Base-by-base conservation (phyloP, 2,329 filamentous ascomycete species). In the Cladophialophora yegresii region DNA sequence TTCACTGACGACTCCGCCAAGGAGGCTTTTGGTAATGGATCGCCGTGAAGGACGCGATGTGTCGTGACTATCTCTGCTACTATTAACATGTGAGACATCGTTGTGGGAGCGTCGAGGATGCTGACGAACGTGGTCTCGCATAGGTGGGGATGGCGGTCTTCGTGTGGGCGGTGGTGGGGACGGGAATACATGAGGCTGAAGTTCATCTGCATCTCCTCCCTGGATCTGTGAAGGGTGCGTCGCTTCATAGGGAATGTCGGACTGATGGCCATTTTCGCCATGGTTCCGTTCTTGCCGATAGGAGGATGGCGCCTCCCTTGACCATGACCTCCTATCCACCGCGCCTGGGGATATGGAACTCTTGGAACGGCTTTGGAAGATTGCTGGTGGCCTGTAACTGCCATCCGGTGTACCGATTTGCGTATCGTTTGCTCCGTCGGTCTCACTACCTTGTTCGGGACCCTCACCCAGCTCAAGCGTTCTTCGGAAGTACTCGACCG, bases 1-100 rank as follows among this genome's bases (percentile, higher is more conserved):
- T n/a, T 56, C 63, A 22, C 50, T 32, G 20, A 45, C 65, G 36
- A 43, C 57, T 26, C 53, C 54, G 4, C 30, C 49, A 8, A 65
- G 47, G 12, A 69, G 53, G 32, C 56, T 58, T 28, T 55, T 63
- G 22, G 60, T 62, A 10, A 65, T 23, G 43, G 65, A 67, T 26
- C 26, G 32, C 47, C 62, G 47, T 13, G 54, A 54, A 32, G 53
- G 32, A 12, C 58, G 36, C 28, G 43, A 43, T 4, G 22, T 45
- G 5, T 47, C 26, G 26, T 32, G 2, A 12, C 47, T 53, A 22
- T 54, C 50, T 54, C 62, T 28, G 5, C 53, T 3, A 9, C 26
- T 28, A n/a, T 23, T 13, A 45, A 54, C 13, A 30, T 33, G 61
- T 10, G 58, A 23, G 1, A 49, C 20, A 2, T 55, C 47, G 54